A percentile compares a stretch with the other conserved stretches of the same genome.
phyloP scores from a whole-genome alignment of 495 filamentous ascomycete genomes.

The Neurospora intermedia region DNA sequence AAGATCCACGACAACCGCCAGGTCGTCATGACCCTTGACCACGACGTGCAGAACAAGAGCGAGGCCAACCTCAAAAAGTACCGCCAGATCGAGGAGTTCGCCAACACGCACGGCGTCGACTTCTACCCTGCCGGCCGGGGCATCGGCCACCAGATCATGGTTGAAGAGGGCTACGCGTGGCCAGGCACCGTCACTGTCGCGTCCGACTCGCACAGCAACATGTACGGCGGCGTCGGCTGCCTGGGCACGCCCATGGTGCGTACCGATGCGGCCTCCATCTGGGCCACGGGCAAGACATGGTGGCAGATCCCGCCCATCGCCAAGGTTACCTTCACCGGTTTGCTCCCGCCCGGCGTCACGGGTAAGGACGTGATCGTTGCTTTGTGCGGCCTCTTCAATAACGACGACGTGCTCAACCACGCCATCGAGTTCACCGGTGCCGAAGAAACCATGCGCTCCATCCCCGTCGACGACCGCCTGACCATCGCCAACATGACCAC shows the following conservation, averaged over 20 bases:
- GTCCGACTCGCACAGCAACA: constrained; percentile 75
- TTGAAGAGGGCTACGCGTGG: constrained; percentile 44
- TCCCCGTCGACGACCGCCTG: constrained; percentile 68
- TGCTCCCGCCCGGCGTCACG: constrained; percentile 69
- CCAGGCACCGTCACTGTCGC: constrained; percentile 79
- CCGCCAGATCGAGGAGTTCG: constrained; percentile 75
- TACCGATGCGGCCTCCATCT: constrained; percentile 79
- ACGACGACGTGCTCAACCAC: constrained; percentile 88
- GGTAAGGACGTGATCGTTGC: constrained; percentile 95
- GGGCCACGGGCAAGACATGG: constrained; percentile 78
- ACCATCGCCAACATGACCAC: constrained; percentile 93
- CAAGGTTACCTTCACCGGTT: constrained; percentile 65
- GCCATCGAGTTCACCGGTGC: constrained; percentile 82
- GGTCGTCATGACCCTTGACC: constrained; percentile 84
- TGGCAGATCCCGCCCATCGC: constrained; percentile 85
- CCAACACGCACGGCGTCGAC: constrained; percentile 64
- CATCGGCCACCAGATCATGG: constrained; percentile 29
- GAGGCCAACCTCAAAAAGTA: constrained; percentile 82
- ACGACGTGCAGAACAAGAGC: constrained; percentile 84
- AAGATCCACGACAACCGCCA: constrained; percentile 62
- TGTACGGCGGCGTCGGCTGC: constrained; percentile 78
- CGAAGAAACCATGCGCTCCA: constrained; percentile 61
- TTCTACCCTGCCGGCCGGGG: constrained; percentile 79
- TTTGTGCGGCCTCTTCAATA: constrained; percentile 76
- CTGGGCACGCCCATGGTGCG: constrained; percentile 73